Evolutionary conservation across 73 alveolate genomes (phyloP), one percentile per base, ranked within the genome.

Genomic region (Paramecium tetraurelia): DNA sequence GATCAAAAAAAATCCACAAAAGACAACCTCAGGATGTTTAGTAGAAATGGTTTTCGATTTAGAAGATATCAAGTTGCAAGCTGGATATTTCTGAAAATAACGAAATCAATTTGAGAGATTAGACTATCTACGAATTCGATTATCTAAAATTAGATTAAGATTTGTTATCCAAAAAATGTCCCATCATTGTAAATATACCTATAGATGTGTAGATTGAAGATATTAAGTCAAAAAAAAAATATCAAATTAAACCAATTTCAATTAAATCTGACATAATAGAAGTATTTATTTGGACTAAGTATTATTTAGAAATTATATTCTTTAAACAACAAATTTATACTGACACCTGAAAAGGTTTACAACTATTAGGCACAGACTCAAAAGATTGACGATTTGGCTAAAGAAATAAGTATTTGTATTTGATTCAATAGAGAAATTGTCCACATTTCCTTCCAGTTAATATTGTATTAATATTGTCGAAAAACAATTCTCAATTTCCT

Each of bases 111-210:
- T 27, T 63, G 9, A 63, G 84, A 63, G 84, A 63, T 63, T 63
- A 63, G 46, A 63, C 27, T 16, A 31, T 10, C 31, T 63, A 63
- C 31, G 84, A 63, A 31, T 63, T 63, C 10, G 84, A 63, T 63
- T 63, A 63, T 63, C 84, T 63, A 63, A 31, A 63, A 63, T 63
- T 63, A 63, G 84, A 63, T 63, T 22, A 33, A 33, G 84, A 63
- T 63, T 24, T 63, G 27, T 27, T 63, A 41, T 63, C 84, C 27
- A 33, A 63, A 27, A 63, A 63, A 63, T 31, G 12, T 27, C 84
- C 50, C 1, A 63, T 63, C 12, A 31, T 63, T 31, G 84, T 63
- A 63, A 31, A 12, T 12, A 63, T 53, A 0, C 0, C 7, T 5
- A 9, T 63, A 3, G 7, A 27, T 10, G 18, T 7, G 14, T 63